Conservation (phyloP, 768 basidiomycete species). For the Pluteus cervinus region DNA sequence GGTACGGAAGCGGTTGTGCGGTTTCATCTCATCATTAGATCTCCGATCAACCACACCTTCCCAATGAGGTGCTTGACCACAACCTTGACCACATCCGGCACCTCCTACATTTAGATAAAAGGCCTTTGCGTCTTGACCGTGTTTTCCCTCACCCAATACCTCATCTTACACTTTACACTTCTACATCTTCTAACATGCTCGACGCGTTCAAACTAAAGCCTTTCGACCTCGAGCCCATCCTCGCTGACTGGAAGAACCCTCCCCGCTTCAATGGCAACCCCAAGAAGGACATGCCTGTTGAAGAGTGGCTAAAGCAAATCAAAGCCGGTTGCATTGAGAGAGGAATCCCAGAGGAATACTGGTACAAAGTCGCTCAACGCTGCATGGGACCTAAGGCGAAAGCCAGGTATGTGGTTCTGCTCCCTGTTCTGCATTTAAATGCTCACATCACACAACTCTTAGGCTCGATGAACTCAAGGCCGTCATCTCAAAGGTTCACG, state of each 20-base stretch:
- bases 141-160: background rate
- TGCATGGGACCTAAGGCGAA: slow-evolving; percentile 70
- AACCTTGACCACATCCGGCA: too few relatives aligned
- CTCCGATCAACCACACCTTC: too few relatives aligned
- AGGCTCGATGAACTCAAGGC: slow-evolving; percentile 65
- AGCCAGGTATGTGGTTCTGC: slow-evolving; percentile 31
- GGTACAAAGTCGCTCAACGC: slow-evolving; percentile 77
- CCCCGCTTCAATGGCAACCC: slow-evolving; percentile 63
- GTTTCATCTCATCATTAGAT: too few relatives aligned
- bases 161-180: slow-evolving; percentile 4
- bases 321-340: slow-evolving; percentile 66
- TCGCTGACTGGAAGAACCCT: slow-evolving; percentile 57
- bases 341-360: slow-evolving; percentile 72
- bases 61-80: too few relatives aligned
- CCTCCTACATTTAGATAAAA: too few relatives aligned
- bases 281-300: slow-evolving; percentile 63
- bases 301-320: slow-evolving; percentile 69
- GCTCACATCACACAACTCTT: slow-evolving; percentile 3
- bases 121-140: background rate
- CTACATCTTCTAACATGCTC: slow-evolving; percentile 35
- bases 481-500: slow-evolving; percentile 69
- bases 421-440: background rate
- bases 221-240: slow-evolving; percentile 67
- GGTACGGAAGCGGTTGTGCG: too few relatives aligned
- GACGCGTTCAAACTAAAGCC: slow-evolving; percentile 78